phyloP scores from a whole-genome alignment of 805 yeast genomes.

The Ogataea naganishii region DNA sequence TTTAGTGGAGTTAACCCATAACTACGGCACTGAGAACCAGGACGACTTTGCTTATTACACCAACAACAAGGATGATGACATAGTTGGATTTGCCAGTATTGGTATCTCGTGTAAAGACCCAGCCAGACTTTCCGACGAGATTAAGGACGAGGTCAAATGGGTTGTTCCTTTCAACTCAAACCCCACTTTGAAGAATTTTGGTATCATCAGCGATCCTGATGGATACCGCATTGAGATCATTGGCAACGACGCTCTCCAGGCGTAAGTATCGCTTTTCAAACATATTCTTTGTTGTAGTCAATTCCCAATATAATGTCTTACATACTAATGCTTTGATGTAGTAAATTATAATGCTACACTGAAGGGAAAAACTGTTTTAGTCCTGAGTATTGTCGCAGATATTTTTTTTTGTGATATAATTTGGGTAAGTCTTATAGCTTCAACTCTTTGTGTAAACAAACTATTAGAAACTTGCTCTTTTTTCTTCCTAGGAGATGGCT shows the following conservation, averaged over 20 bases:
- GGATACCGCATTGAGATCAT: constrained; percentile 77
- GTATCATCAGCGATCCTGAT: constrained; percentile 82
- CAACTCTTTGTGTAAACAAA: no score
- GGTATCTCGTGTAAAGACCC: constrained; percentile 66
- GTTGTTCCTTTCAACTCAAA: constrained; percentile 40
- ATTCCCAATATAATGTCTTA: background rate
- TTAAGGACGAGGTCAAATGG: constrained; percentile 47
- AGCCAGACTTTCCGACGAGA: constrained; percentile 40
- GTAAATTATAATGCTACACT: background rate
- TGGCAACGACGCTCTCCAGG: constrained; percentile 25
- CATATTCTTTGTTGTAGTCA: background rate
- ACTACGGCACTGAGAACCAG: constrained; percentile 91
- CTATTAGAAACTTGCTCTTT: no score
- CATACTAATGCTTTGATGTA: background rate
- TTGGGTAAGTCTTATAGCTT: background rate
- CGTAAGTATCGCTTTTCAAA: constrained; percentile 2
- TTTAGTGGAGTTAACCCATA: constrained; percentile 83
- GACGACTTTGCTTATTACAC: constrained; percentile 69
- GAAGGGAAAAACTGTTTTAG: background rate
- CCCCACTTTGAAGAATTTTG: constrained; percentile 52
- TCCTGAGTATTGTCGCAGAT: background rate
- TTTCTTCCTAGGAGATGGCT: no score
- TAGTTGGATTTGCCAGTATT: constrained; percentile 83
- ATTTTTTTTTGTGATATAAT: background rate
- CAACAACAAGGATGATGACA: constrained; percentile 55